Evolutionary conservation across 2,329 filamentous ascomycete genomes (phyloP).

Genomic region (Alternaria ethzedia): DNA sequence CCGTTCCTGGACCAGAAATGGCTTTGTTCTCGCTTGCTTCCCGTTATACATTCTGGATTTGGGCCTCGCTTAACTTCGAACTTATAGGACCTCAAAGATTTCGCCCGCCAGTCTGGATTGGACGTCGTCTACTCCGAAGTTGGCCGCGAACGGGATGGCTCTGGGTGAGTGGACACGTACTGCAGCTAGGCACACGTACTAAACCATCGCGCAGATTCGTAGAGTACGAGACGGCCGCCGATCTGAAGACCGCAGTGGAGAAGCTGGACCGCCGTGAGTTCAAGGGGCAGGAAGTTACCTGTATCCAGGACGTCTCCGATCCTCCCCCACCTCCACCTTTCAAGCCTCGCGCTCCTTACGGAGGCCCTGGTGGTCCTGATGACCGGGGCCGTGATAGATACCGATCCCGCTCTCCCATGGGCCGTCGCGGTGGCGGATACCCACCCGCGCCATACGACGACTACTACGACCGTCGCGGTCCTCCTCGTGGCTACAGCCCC

Average conservation of each 20-base stretch:
- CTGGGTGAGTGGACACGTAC: conserved; percentile 70
- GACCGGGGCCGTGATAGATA: conserved; percentile 75
- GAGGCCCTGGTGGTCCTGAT: conserved; percentile 54
- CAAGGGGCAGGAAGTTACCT: conserved; percentile 86
- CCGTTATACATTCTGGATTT: conserved; percentile 44
- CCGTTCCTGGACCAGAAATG: conserved; percentile 48
- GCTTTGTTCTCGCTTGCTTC: conserved; percentile 45
- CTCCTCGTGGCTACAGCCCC: conserved; percentile 83
- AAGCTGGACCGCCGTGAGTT: conserved; percentile 94
- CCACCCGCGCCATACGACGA: conserved; percentile 69
- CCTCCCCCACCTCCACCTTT: conserved; percentile 46
- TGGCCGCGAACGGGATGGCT: conserved; percentile 86
- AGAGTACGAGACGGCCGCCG: conserved; percentile 92
- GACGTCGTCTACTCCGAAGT: conserved; percentile 99
- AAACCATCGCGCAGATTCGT: conserved; percentile 72
- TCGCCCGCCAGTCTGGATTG: conserved; percentile 93
- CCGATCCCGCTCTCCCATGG: conserved; percentile 75
- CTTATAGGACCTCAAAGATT: conserved; percentile 98
- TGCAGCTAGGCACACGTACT: background rate
- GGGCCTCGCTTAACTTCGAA: conserved; percentile 77
- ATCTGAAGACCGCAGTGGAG: conserved; percentile 89
- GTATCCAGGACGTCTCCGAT: conserved; percentile 77
- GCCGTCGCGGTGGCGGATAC: conserved; percentile 66
- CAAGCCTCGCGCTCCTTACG: conserved; percentile 44
- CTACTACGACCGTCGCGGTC: conserved; percentile 78